Evolutionary conservation across 78 protist species (phyloP).

Genomic region (Protostelium mycophagum): DNA sequence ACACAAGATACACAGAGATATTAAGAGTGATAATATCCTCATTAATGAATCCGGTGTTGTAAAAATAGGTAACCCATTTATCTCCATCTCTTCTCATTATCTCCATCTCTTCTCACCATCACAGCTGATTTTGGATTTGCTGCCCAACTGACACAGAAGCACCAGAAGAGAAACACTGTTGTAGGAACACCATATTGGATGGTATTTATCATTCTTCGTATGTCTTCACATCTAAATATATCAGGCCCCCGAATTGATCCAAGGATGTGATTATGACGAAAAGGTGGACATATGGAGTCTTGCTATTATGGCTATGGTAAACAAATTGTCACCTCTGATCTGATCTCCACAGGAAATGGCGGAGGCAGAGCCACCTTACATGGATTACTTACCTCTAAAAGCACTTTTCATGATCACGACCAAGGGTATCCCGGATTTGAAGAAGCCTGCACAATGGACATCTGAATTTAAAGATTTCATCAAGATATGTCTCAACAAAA

Average conservation of each 20-base stretch:
- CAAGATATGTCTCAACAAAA: slow-evolving; percentile 69
- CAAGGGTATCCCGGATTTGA: slow-evolving; percentile 73
- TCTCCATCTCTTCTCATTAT: neutral
- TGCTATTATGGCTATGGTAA: slow-evolving; percentile 84
- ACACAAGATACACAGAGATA: slow-evolving; percentile 76
- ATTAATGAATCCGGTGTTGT: slow-evolving; percentile 56
- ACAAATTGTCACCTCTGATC: too few relatives aligned
- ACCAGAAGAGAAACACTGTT: slow-evolving; percentile 59
- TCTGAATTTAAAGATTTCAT: slow-evolving; percentile 77
- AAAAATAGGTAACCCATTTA: slow-evolving; percentile 9
- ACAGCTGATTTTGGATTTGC: slow-evolving; percentile 68
- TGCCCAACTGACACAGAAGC: slow-evolving; percentile 40
- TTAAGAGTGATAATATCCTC: slow-evolving; percentile 75
- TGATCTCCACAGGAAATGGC: slow-evolving; percentile 46
- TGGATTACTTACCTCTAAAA: slow-evolving; percentile 72
- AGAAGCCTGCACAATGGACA: slow-evolving; percentile 62
- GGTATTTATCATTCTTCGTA: slow-evolving; percentile 4
- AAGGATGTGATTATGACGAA: slow-evolving; percentile 82
- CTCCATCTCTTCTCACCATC: neutral
- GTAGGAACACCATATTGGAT: slow-evolving; percentile 80
- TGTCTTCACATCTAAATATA: too few relatives aligned
- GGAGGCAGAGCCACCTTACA: slow-evolving; percentile 76
- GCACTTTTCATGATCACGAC: slow-evolving; percentile 88
- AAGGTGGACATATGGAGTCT: slow-evolving; percentile 90
- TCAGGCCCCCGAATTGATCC: slow-evolving; percentile 70